Evolutionary conservation across 2,329 filamentous ascomycete genomes (phyloP).

Genomic region (Xylariaceae sp.): DNA sequence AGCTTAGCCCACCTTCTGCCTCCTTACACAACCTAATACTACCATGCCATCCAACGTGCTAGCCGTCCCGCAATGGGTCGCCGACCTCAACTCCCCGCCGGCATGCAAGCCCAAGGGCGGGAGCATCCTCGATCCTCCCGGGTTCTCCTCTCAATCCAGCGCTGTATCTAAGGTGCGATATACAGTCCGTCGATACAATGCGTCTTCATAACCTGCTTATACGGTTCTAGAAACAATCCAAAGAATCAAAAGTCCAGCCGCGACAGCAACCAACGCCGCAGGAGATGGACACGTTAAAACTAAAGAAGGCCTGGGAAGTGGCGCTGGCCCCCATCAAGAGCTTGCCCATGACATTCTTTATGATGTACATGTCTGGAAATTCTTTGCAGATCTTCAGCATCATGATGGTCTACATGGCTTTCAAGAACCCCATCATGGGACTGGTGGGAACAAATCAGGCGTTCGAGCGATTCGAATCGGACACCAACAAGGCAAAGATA

Average conservation of each 20-base stretch:
- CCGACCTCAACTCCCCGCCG: slow-evolving; percentile 69
- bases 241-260: slow-evolving; percentile 44
- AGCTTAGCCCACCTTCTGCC: background rate
- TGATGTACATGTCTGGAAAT: slow-evolving; percentile 99
- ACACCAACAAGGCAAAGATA: slow-evolving; percentile 67
- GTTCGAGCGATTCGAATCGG: slow-evolving; percentile 88
- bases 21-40: background rate
- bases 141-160: slow-evolving; percentile 57
- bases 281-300: slow-evolving; percentile 91
- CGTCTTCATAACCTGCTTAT: slow-evolving; percentile 4
- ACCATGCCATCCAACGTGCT: slow-evolving; percentile 27
- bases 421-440: slow-evolving; percentile 90
- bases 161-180: slow-evolving; percentile 52
- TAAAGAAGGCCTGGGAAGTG: slow-evolving; percentile 99
- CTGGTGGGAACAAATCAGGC: slow-evolving; percentile 75
- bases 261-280: slow-evolving; percentile 67
- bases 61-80: slow-evolving; percentile 71
- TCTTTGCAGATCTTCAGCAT: slow-evolving; percentile 98
- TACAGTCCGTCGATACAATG: background rate
- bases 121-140: slow-evolving; percentile 77
- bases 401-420: slow-evolving; percentile 99
- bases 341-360: slow-evolving; percentile 95
- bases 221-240: slow-evolving; percentile 42
- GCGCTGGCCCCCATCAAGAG: slow-evolving; percentile 89
- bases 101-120: slow-evolving; percentile 58